Base-by-base conservation (phyloP, 306 rosid genomes). In the Prunus fruticosa region DNA sequence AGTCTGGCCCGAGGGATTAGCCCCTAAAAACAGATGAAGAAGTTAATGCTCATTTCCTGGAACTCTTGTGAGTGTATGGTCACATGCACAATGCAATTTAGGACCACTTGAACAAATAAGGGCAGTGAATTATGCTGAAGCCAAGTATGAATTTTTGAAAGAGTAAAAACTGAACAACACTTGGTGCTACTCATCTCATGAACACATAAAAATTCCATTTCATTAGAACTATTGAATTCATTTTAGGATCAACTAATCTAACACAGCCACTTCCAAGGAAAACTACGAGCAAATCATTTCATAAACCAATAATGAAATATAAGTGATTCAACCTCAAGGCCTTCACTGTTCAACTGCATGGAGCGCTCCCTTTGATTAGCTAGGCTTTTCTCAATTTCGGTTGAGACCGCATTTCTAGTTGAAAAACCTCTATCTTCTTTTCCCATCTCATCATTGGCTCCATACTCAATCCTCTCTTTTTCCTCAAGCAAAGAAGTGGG, bases 401-500 rank as follows among this genome's bases (percentile, higher is more conserved):
- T 92, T 22, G 96, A 90, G 75, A 95, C 93, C 0, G 90, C 80
- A 74, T 86, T 95, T 84, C 96, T 89, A 64, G 73, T 82, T 0
- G 85, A 75, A 63, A 78, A 88, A 68, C 88, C 88, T 71, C 85
- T 82, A 71, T 82, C 90, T 77, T 84, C 88, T 78, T 88, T 92
- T 30, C 88, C 79, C 80, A 64, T 79, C 90, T 88, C 95, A 19
- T 87, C 91, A 61, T 87, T 93, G 18, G 75, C 64, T 72, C 81
- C 92, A 67, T 78, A 81, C 73, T 77, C 88, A 69, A 84, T 87
- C 75, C 82, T 83, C 57, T 87, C 89, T 56, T 80, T 82, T 73
- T 91, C 99, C 85, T 95, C 97, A 32, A 92, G 92, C 89, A 90
- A 84, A 52, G 99, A 95, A 66, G 97, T 91, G 53, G 99, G 99